phyloP scores from a whole-genome alignment of 441 rosid species.

The Hura crepitans region DNA sequence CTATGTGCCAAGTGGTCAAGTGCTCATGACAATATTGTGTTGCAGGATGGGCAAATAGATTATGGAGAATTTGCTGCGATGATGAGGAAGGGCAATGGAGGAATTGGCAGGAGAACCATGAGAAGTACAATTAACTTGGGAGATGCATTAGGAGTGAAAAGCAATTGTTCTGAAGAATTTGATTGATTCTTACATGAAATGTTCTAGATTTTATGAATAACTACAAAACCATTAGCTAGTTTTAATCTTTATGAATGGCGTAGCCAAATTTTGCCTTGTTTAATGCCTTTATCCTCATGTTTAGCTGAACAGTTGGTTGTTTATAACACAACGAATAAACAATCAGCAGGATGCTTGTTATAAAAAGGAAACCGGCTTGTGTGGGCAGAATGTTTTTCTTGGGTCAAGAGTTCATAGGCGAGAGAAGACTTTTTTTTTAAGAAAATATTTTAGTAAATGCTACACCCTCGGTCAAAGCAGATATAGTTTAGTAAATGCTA shows the following conservation, averaged over 20 bases:
- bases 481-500: no score
- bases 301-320: no score
- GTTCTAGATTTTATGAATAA: background rate
- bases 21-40: conserved; percentile 2
- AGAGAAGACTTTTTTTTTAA: no score
- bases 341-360: no score
- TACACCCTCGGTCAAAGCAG: no score
- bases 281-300: no score
- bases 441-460: no score
- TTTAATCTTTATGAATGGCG: conserved; percentile 10
- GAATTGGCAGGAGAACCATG: conserved; percentile 73
- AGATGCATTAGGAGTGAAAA: conserved; percentile 34
- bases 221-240: conserved; percentile 4
- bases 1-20: background rate
- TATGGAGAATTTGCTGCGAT: conserved; percentile 80
- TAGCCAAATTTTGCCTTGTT: conserved; percentile 18
- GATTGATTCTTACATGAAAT: conserved; percentile 15
- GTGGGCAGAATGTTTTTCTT: no score
- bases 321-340: no score
- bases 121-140: conserved; percentile 53
- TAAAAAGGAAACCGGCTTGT: no score
- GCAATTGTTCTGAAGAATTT: conserved; percentile 22
- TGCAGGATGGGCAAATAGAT: conserved; percentile 84
- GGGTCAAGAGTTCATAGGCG: no score
- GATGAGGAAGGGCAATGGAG: conserved; percentile 88